Conservation (phyloP, 106 monocot species). For the Xerophyta viscosa region DNA sequence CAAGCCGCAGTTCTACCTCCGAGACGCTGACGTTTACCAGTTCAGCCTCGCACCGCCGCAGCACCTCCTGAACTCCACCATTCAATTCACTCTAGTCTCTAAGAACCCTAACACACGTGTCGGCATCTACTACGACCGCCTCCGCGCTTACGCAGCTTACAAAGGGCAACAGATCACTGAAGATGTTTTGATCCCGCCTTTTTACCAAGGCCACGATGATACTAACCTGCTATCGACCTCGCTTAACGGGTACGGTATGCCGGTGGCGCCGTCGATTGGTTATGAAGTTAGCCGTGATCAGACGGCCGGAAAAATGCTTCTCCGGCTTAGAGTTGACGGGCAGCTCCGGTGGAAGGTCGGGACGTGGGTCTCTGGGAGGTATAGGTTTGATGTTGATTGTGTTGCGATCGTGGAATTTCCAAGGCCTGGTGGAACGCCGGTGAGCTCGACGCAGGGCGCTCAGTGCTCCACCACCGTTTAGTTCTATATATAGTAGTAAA, state of each 20-base stretch:
- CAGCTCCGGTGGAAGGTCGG: slow-evolving; percentile 75
- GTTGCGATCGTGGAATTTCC: slow-evolving; percentile 28
- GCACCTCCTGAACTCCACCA: slow-evolving; percentile 56
- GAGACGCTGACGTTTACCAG: slow-evolving; percentile 34
- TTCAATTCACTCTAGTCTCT: slow-evolving; percentile 42
- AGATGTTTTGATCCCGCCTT: slow-evolving; percentile 34
- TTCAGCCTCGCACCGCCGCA: slow-evolving; percentile 26
- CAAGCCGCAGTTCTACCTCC: slow-evolving; percentile 60
- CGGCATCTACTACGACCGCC: slow-evolving; percentile 55
- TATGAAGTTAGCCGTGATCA: slow-evolving; percentile 46
- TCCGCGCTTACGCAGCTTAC: slow-evolving; percentile 43
- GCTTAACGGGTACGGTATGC: slow-evolving; percentile 29
- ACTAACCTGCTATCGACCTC: slow-evolving; percentile 38
- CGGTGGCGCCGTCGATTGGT: slow-evolving; percentile 29
- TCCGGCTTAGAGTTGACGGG: slow-evolving; percentile 44
- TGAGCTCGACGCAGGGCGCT: slow-evolving; percentile 29
- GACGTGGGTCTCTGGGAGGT: slow-evolving; percentile 55
- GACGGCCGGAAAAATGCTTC: slow-evolving; percentile 23
- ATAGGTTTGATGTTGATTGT: slow-evolving; percentile 54
- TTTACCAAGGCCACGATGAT: slow-evolving; percentile 60
- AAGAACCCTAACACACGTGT: slow-evolving; percentile 61
- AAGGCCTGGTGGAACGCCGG: slow-evolving; percentile 6
- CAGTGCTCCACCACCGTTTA: slow-evolving; percentile 50
- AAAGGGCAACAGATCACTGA: slow-evolving; percentile 54
- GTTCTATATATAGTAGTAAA: not conserved